phyloP scores from a whole-genome alignment of 176 grass and related monocot genomes.

The Phoenix roebelenii region DNA sequence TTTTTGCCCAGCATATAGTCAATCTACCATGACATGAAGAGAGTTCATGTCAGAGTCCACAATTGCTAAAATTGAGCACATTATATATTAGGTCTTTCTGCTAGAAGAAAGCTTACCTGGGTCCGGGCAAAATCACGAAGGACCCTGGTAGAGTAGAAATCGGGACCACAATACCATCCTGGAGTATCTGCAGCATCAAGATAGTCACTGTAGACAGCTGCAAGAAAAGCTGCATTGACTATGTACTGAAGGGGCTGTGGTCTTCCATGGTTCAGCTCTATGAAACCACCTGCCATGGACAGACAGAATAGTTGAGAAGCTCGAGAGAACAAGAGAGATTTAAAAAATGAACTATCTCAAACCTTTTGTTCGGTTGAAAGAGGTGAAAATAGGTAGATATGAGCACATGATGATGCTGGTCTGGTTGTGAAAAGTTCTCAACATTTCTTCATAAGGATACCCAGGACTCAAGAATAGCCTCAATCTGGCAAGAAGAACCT shows the following conservation, averaged over 20 bases:
- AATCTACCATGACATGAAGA: neutral
- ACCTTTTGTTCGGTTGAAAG: slow-evolving; percentile 18
- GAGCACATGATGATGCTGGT: slow-evolving; percentile 12
- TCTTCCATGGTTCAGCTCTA: slow-evolving; percentile 9
- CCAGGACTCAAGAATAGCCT: slow-evolving; percentile 12
- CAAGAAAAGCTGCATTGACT: slow-evolving; percentile 17
- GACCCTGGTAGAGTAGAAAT: neutral
- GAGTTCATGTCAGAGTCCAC: neutral
- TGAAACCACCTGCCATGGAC: slow-evolving; percentile 8
- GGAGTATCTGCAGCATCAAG: slow-evolving; percentile 15
- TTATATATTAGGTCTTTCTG: neutral
- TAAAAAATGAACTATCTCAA: neutral
- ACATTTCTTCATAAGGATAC: slow-evolving; percentile 12
- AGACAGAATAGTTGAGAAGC: neutral
- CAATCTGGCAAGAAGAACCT: slow-evolving; percentile 18
- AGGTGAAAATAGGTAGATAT: slow-evolving; percentile 8
- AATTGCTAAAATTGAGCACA: too few relatives aligned
- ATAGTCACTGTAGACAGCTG: slow-evolving; percentile 7
- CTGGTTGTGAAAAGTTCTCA: slow-evolving; percentile 9
- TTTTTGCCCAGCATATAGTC: slow-evolving; percentile 13
- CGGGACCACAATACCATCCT: slow-evolving; percentile 17
- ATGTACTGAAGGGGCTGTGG: slow-evolving; percentile 12
- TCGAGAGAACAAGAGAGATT: neutral
- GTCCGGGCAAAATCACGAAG: slow-evolving; percentile 1
- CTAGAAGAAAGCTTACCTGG: neutral